These are phyloP conservation scores for Picochlorum sp. DNA, from an alignment of 139 green algal species.

Conservation along the genomic window DNA sequence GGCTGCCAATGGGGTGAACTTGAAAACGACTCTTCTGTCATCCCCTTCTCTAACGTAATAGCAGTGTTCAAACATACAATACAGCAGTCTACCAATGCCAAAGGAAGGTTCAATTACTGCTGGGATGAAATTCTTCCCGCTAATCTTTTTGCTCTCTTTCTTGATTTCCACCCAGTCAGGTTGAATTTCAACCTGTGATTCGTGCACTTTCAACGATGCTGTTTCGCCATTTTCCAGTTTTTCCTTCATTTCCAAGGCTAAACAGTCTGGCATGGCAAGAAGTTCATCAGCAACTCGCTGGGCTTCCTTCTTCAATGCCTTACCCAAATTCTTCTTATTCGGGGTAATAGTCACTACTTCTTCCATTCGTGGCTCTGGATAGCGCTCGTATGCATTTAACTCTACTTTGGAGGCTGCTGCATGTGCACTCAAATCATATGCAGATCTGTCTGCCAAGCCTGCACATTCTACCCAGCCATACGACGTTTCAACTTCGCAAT, in stretches of 20 bases:
- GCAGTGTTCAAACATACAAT: slow-evolving; percentile 96
- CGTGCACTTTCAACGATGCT: slow-evolving; percentile 13
- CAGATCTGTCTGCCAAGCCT: slow-evolving; percentile 88
- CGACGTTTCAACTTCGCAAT: slow-evolving; percentile 88
- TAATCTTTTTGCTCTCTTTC: slow-evolving; percentile 55
- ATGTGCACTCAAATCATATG: slow-evolving; percentile 87
- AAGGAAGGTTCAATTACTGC: slow-evolving; percentile 98
- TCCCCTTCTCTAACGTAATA: slow-evolving; percentile 78
- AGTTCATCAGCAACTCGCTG: slow-evolving; percentile 61
- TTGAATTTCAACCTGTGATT: slow-evolving; percentile 22
- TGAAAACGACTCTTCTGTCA: slow-evolving; percentile 58
- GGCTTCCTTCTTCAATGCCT: slow-evolving; percentile 77
- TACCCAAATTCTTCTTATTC: slow-evolving; percentile 82
- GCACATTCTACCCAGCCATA: slow-evolving; percentile 99
- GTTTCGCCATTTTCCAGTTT: slow-evolving; percentile 30
- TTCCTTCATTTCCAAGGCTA: slow-evolving; percentile 31
- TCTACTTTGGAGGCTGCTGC: slow-evolving; percentile 60
- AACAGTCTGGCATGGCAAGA: slow-evolving; percentile 29
- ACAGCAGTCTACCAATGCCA: slow-evolving; percentile 96
- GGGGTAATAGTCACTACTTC: slow-evolving; percentile 57
- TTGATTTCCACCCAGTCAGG: slow-evolving; percentile 59
- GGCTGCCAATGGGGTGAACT: slow-evolving; percentile 83
- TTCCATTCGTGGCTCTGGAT: slow-evolving; percentile 59
- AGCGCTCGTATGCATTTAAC: slow-evolving; percentile 75
- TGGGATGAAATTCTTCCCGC: slow-evolving; percentile 70